phyloP scores from a whole-genome alignment of 179 eudicot species.

The Beta macrorhiza region DNA sequence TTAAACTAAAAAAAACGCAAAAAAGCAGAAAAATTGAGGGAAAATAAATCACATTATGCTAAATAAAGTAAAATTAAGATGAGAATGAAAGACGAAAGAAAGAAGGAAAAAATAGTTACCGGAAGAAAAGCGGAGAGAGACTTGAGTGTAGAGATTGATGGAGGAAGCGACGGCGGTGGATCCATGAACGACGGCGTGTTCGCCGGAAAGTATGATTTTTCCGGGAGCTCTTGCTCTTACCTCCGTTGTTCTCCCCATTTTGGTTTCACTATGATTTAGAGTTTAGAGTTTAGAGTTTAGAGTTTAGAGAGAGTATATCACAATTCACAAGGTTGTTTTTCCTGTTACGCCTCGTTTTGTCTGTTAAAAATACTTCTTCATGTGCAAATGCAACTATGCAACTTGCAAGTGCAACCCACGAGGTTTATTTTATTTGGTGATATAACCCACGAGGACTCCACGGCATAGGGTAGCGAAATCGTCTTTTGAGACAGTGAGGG shows the following conservation, averaged over 20 bases:
- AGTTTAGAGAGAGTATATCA: background rate
- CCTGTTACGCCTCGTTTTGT: background rate
- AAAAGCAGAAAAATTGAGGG: background rate
- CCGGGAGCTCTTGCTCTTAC: slow-evolving; percentile 86
- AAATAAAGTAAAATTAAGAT: background rate
- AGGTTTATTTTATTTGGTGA: background rate
- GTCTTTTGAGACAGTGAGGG: too few species aligned
- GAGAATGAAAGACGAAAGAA: too few species aligned
- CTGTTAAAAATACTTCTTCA: background rate
- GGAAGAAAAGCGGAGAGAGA: slow-evolving; percentile 47
- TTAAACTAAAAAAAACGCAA: background rate
- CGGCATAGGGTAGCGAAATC: too few species aligned
- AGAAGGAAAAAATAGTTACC: slow-evolving; percentile 27
- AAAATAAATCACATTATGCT: background rate
- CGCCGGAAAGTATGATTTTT: slow-evolving; percentile 89
- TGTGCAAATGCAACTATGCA: too few species aligned
- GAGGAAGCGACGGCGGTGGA: slow-evolving; percentile 88
- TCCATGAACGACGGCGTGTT: slow-evolving; percentile 95
- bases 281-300: background rate
- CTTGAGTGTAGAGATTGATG: slow-evolving; percentile 73
- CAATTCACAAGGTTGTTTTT: too few species aligned
- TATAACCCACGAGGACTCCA: too few species aligned
- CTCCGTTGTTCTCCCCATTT: slow-evolving; percentile 41
- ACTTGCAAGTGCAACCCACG: background rate
- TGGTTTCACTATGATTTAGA: background rate